These are phyloP conservation scores for Fistulina hepatica DNA, from an alignment of 1,284 basidiomycete genomes.

Conservation along the genomic window DNA sequence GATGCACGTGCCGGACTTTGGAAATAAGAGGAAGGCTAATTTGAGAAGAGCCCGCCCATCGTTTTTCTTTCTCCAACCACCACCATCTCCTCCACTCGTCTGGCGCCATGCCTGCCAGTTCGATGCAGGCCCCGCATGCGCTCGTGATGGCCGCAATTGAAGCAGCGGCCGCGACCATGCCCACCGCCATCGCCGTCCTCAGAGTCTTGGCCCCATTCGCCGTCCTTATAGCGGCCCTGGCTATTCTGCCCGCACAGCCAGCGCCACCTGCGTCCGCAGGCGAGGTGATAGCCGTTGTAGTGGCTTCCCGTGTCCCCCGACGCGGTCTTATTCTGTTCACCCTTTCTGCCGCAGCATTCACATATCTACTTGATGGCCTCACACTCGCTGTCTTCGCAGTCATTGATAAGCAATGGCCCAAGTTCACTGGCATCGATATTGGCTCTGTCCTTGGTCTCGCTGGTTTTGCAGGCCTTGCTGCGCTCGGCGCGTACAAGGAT, in stretches of 20 bases:
- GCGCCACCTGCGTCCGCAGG: constrained; percentile 29
- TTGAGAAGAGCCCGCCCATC: constrained; percentile 14
- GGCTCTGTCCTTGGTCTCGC: constrained; percentile 55
- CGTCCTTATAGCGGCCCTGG: constrained; percentile 47
- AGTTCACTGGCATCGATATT: constrained; percentile 54
- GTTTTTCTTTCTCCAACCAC: constrained; percentile 12
- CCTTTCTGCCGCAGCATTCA: constrained; percentile 61
- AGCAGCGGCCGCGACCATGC: constrained; percentile 23
- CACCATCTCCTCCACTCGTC: constrained; percentile 1
- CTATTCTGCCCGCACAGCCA: constrained; percentile 42
- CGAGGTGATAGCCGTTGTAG: constrained; percentile 65
- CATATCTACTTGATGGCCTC: constrained; percentile 79
- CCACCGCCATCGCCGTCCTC: constrained; percentile 43
- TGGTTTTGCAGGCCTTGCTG: constrained; percentile 57
- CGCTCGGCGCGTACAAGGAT: constrained; percentile 67
- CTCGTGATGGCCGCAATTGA: too few species aligned
- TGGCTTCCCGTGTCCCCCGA: constrained; percentile 59
- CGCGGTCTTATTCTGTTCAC: constrained; percentile 58
- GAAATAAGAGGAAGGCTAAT: too few species aligned
- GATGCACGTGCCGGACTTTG: too few species aligned
- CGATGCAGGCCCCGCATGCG: background rate
- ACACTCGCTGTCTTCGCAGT: constrained; percentile 55
- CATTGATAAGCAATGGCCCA: constrained; percentile 52
- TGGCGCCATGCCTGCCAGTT: constrained; percentile 1
- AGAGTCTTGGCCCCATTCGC: constrained; percentile 54